phyloP scores from a whole-genome alignment of 2,329 filamentous ascomycete genomes.

The Alternaria sp. region DNA sequence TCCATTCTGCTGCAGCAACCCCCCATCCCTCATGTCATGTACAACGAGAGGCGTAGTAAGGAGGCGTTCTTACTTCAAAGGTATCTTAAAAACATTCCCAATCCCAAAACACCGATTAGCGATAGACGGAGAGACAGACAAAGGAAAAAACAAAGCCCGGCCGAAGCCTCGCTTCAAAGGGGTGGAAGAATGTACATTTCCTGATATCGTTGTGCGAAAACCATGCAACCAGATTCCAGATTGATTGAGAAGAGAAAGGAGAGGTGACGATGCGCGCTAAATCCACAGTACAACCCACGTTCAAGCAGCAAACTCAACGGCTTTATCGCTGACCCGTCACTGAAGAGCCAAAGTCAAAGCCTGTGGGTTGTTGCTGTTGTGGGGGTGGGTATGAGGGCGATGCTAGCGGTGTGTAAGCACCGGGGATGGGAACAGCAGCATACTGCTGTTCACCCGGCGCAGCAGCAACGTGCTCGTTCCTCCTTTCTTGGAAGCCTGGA shows the following conservation, averaged over 20 bases:
- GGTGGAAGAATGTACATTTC: slow-evolving; percentile 1
- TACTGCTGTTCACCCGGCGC: slow-evolving; percentile 85
- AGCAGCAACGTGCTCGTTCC: slow-evolving; percentile 69
- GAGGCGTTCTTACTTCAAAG: slow-evolving; percentile 1
- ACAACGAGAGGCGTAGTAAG: slow-evolving; percentile 1
- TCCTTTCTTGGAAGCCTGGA: slow-evolving; percentile 51
- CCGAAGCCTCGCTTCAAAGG: background rate
- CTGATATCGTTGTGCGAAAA: slow-evolving; percentile 1
- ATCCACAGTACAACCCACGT: background rate
- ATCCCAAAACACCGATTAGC: background rate
- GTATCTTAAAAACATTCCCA: background rate
- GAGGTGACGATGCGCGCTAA: slow-evolving; percentile 1
- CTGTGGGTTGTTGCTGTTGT: slow-evolving; percentile 28
- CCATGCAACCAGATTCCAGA: slow-evolving; percentile 2
- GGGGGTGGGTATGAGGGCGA: slow-evolving; percentile 51
- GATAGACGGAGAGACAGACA: background rate
- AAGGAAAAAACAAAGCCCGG: background rate
- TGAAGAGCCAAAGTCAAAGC: slow-evolving; percentile 49
- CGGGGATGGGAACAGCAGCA: slow-evolving; percentile 85
- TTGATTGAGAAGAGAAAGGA: background rate
- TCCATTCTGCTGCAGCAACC: background rate
- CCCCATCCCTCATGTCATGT: background rate
- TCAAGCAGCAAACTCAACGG: background rate
- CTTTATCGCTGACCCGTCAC: slow-evolving; percentile 32
- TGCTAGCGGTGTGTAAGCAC: slow-evolving; percentile 69